Evolutionary conservation across 805 yeast genomes (phyloP).

Genomic region (Starmera quercuum): DNA sequence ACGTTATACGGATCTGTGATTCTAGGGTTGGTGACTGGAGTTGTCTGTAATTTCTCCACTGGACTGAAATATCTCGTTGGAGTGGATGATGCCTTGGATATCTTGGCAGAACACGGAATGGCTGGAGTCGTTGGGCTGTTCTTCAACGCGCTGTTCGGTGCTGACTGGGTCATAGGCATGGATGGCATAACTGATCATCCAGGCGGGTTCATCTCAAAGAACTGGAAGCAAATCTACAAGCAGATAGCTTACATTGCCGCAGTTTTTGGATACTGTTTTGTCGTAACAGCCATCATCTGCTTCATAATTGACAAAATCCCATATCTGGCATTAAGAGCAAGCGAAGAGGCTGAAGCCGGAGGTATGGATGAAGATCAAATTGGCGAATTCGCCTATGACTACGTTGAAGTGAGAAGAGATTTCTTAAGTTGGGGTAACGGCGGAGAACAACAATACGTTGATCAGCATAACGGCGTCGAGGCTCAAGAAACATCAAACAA

Average conservation of each 20-base stretch:
- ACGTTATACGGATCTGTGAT: slow-evolving; percentile 88
- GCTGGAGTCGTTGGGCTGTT: slow-evolving; percentile 88
- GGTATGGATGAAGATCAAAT: slow-evolving; percentile 97
- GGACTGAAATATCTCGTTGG: slow-evolving; percentile 71
- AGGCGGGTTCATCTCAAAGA: slow-evolving; percentile 91
- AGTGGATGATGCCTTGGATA: slow-evolving; percentile 91
- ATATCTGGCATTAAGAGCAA: slow-evolving; percentile 70
- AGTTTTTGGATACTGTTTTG: slow-evolving; percentile 63
- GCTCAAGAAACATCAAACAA: background rate
- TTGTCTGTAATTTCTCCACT: slow-evolving; percentile 84
- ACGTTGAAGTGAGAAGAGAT: slow-evolving; percentile 93
- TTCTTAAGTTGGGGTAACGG: slow-evolving; percentile 44
- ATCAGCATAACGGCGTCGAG: background rate
- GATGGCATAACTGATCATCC: slow-evolving; percentile 78
- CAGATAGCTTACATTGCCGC: slow-evolving; percentile 83
- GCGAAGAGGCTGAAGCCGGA: slow-evolving; percentile 75
- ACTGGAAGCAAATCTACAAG: slow-evolving; percentile 85
- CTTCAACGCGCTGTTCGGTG: slow-evolving; percentile 86
- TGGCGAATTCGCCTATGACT: slow-evolving; percentile 98
- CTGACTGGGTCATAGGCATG: slow-evolving; percentile 81
- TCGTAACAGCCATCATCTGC: slow-evolving; percentile 72
- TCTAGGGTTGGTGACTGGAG: slow-evolving; percentile 74
- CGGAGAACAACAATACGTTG: background rate
- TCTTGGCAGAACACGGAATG: slow-evolving; percentile 97
- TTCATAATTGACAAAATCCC: slow-evolving; percentile 71